Conservation (phyloP, 495 filamentous ascomycete species). For the Annulohypoxylon bovei region DNA sequence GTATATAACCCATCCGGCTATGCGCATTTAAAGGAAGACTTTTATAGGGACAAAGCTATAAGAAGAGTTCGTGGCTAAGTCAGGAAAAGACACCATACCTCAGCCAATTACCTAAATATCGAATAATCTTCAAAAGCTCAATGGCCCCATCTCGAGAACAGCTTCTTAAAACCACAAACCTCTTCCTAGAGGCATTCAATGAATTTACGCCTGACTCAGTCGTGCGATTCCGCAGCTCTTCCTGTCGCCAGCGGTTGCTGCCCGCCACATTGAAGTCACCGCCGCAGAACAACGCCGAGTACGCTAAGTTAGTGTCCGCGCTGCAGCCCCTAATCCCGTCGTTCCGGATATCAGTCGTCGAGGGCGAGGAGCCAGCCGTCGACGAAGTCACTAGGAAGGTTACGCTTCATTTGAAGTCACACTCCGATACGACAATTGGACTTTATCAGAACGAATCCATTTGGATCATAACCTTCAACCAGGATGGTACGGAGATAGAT, state of each 20-base stretch:
- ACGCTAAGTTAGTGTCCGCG: conserved; percentile 17
- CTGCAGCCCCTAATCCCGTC: conserved; percentile 20
- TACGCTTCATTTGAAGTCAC: conserved; percentile 40
- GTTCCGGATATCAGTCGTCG: conserved; percentile 23
- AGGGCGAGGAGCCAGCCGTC: conserved; percentile 29
- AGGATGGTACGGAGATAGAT: conserved; percentile 43
- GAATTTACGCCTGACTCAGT: conserved; percentile 38
- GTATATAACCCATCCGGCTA: not conserved
- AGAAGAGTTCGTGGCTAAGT: not conserved
- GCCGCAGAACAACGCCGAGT: conserved; percentile 38
- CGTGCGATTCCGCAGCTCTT: conserved; percentile 29
- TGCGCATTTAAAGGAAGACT: not conserved
- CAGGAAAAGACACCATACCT: not conserved
- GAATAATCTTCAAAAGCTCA: not conserved
- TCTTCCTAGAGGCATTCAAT: conserved; percentile 38
- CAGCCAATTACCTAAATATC: not conserved
- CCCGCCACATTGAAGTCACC: conserved; percentile 28
- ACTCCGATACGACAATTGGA: conserved; percentile 39
- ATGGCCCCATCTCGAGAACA: conserved; percentile 39
- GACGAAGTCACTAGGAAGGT: conserved; percentile 42
- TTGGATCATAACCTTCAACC: conserved; percentile 42
- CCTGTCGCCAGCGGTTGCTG: conserved; percentile 22
- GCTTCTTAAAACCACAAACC: conserved; percentile 34
- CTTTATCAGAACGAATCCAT: conserved; percentile 50
- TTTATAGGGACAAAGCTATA: not conserved